Evolutionary conservation across 495 filamentous ascomycete species (phyloP), one percentile per base, ranked within the genome.

Genomic region (Penicillium malachiteum): DNA sequence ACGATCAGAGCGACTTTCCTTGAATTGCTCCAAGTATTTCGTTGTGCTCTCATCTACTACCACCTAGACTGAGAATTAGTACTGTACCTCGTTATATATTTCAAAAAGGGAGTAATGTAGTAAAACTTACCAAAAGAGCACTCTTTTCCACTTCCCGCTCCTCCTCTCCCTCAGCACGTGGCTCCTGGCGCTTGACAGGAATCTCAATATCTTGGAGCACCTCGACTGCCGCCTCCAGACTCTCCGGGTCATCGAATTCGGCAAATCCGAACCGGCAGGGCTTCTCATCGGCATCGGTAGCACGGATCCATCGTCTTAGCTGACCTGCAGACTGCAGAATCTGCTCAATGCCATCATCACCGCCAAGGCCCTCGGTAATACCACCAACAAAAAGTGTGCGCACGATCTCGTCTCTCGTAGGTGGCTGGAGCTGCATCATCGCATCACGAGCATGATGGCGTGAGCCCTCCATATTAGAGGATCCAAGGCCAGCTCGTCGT

Each of bases 181-280:
- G 71, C 13, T 71, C 59, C 61, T 89, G 87, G 68, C 81, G 87
- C 76, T 90, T 89, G 52, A 87, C 74, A 54, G 94, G 95, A 46
- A 97, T 86, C 71, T 95, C 81, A 52, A 98, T 78, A 65, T 92
- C 87, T 73, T 84, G 87, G 64, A 97, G 82, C 44, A 93, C 84
- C 72, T 96, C 91, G 53, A 91, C 86, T 52, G 93, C 94, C 48
- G 86, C 86, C 73, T 85, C 85, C 60, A 99, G 79, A 61, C 91
- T 92, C 68, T 96, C 89, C 33, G 87, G 84, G 73, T 97, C 92
- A 55, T 96, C 93, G 74, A 88, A 99, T 75, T 97, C 92, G 56
- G 92, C 94, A 75, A 99, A 97, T 37, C 94, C 95, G 76, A 97
- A 97, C 50, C 85, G 84, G 67, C 87, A 89, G 44, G 85, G 84